These are phyloP conservation scores for Penicillium canescens DNA, from an alignment of 495 filamentous ascomycete genomes.

Conservation along the genomic window DNA sequence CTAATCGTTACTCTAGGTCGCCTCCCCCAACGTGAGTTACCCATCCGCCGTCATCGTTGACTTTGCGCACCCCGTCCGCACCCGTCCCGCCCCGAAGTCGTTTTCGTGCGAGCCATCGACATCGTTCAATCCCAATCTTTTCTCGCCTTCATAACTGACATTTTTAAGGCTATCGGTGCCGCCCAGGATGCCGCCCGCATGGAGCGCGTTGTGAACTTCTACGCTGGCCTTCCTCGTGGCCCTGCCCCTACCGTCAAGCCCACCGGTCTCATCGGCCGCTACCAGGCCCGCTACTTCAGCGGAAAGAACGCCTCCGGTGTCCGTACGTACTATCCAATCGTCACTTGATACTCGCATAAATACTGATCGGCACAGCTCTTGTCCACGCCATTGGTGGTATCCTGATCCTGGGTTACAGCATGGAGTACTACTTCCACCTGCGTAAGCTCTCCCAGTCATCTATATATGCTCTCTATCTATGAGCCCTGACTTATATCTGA, in stretches of 20 bases:
- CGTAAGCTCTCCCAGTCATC: constrained; percentile 60
- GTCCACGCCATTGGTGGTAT: constrained; percentile 79
- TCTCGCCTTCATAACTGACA: constrained; percentile 23
- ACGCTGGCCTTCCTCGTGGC: constrained; percentile 93
- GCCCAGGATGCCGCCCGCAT: constrained; percentile 93
- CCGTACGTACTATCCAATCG: constrained; percentile 62
- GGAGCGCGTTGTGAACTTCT: constrained; percentile 96
- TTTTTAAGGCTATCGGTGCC: constrained; percentile 76
- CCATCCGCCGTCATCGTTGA: constrained; percentile 1
- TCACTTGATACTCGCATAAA: background rate
- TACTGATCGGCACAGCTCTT: constrained; percentile 61
- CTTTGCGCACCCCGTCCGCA: constrained; percentile 13
- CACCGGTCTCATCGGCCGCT: constrained; percentile 78
- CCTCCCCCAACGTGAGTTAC: constrained; percentile 84
- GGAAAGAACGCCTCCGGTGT: constrained; percentile 83
- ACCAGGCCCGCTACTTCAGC: constrained; percentile 86
- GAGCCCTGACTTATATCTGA: background rate
- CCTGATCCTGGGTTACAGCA: constrained; percentile 79
- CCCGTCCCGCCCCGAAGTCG: constrained; percentile 24
- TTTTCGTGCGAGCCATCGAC: constrained; percentile 18
- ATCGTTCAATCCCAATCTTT: background rate
- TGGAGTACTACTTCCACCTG: constrained; percentile 99
- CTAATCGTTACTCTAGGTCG: constrained; percentile 58
- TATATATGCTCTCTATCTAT: background rate
- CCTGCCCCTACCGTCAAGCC: constrained; percentile 76